Base-by-base conservation (phyloP, 257 asterid species). In the Nemophila menziesii region DNA sequence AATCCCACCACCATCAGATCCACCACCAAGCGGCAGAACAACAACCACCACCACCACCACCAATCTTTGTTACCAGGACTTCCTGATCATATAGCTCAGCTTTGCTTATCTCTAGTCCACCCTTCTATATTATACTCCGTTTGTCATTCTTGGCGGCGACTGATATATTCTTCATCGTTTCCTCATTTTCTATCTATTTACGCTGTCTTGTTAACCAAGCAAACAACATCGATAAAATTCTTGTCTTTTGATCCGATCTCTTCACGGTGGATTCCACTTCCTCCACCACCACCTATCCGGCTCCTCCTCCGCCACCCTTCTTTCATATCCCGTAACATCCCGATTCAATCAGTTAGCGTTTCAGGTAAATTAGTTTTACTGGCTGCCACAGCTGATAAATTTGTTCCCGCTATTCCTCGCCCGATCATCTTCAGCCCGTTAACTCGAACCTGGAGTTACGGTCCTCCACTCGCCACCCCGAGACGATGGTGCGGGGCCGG, bases 401-500 rank as follows among this genome's bases (percentile, higher is more conserved):
- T 86, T 52, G 67, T 49, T 0, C 97, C 97, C 8, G 95, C 92
- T 19, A 44, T 86, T 4, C 26, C 86, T n/a, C 54, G 53, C 8
- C 95, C 95, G 1, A 43, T 86, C 8, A 23, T 82, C 18, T 83
- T 77, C 63, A 58, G 70, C 34, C 79, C 97, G 2, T 0, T 23
- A 8, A 43, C 55, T 0, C 8, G 26, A 2, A 43, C 46, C 0
- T 86, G 97, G 97, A 15, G 23, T 12, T 56, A 36, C 17, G 94
- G 93, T 0, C 97, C 92, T 0, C 67, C 55, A 0, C 56, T 86
- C 7, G 14, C 57, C 12, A 12, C 64, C 5, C 93, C 97, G 0
- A 79, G 95, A 2, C 71, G 97, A 3, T 86, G 94, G 95, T 86
- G 97, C 65, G 87, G 71, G 2, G 70, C 82, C 0, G 97, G 97